A percentile compares a stretch with the other conserved stretches of the same genome.
Conservation (phyloP, 1,284 basidiomycete genomes). For the Trichosporon ovoides region DNA sequence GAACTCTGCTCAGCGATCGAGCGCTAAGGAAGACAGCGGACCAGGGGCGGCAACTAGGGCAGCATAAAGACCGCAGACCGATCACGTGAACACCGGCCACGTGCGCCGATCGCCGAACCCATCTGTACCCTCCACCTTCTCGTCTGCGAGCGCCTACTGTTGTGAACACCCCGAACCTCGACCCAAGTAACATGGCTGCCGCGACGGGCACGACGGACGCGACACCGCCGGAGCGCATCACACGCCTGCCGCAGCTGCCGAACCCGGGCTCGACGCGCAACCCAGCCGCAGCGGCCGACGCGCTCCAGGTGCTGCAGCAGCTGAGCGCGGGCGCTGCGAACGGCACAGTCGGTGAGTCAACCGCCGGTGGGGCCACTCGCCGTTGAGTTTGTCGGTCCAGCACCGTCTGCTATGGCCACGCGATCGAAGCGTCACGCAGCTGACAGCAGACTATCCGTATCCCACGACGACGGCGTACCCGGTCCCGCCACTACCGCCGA, state of each 20-base stretch:
- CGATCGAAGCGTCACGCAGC: not conserved
- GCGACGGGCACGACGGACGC: not conserved
- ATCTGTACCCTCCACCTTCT: too few species aligned
- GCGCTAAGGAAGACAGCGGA: too few species aligned
- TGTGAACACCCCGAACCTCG: too few species aligned
- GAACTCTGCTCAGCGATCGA: too few species aligned
- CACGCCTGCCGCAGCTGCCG: slow-evolving; percentile 6
- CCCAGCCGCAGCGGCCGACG: not conserved
- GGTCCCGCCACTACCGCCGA: slow-evolving; percentile 18
- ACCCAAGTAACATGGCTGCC: not conserved
- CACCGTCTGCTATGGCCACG: too few species aligned
- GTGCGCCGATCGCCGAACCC: too few species aligned
- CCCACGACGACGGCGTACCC: slow-evolving; percentile 16
- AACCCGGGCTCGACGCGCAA: slow-evolving; percentile 3
- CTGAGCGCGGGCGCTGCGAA: slow-evolving; percentile 9
- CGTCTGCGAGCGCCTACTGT: too few species aligned
- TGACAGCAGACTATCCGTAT: slow-evolving; percentile 18
- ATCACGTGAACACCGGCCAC: too few species aligned
- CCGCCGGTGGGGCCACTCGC: too few species aligned
- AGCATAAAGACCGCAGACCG: too few species aligned
- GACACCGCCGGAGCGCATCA: slow-evolving; percentile 5
- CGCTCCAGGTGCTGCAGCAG: slow-evolving; percentile 8
- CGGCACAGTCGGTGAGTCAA: slow-evolving; percentile 11
- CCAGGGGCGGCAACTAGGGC: too few species aligned
- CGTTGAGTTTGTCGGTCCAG: too few species aligned